These are phyloP conservation scores for Cruciata laevipes DNA, from an alignment of 257 asterid genomes.

Conservation along the genomic window DNA sequence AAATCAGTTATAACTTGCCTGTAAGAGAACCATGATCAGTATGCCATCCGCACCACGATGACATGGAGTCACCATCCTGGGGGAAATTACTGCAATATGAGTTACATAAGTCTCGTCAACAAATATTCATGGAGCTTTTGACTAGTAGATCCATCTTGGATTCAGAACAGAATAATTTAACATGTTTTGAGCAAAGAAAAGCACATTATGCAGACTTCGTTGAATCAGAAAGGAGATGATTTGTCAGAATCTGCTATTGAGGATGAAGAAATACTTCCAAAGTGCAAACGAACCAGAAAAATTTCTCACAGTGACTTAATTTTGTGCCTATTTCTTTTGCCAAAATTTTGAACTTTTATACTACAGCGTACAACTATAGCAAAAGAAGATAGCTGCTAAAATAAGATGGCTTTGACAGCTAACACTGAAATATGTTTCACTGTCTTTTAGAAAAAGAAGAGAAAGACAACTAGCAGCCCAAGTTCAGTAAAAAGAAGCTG, in stretches of 20 bases:
- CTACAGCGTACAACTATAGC: background rate
- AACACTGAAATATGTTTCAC: background rate
- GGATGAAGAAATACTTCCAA: background rate
- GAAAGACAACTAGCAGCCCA: background rate
- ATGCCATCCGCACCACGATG: constrained; percentile 99
- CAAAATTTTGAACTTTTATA: background rate
- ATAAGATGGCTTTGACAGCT: background rate
- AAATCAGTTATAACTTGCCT: constrained; percentile 31
- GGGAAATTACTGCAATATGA: constrained; percentile 30
- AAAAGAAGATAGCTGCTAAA: background rate
- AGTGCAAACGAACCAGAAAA: background rate
- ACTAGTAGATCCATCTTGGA: background rate
- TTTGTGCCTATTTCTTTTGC: background rate
- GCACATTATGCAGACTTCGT: background rate
- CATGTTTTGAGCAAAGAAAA: constrained; percentile 4
- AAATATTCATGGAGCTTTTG: background rate
- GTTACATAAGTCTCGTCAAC: constrained; percentile 8
- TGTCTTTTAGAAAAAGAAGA: background rate
- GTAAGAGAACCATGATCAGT: constrained; percentile 95
- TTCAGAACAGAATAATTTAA: background rate
- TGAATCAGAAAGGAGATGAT: background rate
- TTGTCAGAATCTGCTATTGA: background rate
- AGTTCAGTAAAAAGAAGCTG: background rate
- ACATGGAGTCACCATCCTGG: constrained; percentile 42
- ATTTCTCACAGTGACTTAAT: background rate